phyloP scores from a whole-genome alignment of 169 alveolate species.

The Perkinsus olseni region DNA sequence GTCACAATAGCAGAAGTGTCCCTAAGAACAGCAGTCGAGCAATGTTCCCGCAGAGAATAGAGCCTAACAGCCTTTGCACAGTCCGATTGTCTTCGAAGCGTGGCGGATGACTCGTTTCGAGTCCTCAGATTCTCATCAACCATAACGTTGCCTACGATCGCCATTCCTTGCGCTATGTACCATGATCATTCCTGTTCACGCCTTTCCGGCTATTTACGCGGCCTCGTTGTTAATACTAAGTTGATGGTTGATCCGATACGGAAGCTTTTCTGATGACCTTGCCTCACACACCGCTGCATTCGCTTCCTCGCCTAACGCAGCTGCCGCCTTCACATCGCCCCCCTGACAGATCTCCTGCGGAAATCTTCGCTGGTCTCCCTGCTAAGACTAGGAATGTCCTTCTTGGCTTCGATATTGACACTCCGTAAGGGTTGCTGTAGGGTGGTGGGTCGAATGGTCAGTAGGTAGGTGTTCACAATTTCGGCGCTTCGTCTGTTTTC shows the following conservation, averaged over 20 bases:
- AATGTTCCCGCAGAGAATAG: too few relatives aligned
- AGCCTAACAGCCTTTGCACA: too few relatives aligned
- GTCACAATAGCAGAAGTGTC: too few relatives aligned
- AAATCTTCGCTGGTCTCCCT: not conserved
- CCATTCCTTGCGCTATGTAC: not conserved
- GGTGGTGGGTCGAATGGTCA: too few relatives aligned
- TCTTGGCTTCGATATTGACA: not conserved
- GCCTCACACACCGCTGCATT: too few relatives aligned
- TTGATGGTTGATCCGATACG: too few relatives aligned
- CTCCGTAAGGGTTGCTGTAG: not conserved
- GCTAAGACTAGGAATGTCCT: not conserved
- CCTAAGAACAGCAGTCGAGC: too few relatives aligned
- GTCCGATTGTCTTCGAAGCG: too few relatives aligned
- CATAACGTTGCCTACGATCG: not conserved
- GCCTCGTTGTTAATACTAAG: too few relatives aligned
- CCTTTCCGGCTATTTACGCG: not conserved
- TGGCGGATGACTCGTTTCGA: not conserved
- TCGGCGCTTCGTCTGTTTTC: too few relatives aligned
- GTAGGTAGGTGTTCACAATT: too few relatives aligned
- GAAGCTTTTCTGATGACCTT: too few relatives aligned
- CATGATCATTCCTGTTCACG: not conserved
- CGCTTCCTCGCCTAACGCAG: not conserved
- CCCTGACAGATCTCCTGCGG: not conserved
- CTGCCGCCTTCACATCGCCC: not conserved
- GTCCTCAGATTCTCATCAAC: not conserved